These are phyloP conservation scores for Rhizopogon roseolus DNA, from an alignment of 768 basidiomycete genomes.

Conservation along the genomic window DNA sequence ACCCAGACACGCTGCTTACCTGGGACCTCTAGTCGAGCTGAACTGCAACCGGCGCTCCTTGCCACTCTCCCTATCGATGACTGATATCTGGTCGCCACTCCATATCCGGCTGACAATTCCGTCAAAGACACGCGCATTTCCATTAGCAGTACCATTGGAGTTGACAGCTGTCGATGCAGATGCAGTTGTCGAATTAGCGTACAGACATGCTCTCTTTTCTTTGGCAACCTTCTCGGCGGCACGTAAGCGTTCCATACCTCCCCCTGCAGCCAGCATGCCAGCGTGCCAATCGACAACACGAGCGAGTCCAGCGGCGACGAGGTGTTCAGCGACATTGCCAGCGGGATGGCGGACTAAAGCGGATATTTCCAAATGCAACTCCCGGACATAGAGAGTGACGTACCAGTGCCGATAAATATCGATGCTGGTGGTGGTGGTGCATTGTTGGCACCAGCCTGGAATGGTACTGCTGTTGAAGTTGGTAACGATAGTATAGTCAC, in stretches of 20 bases:
- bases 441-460: slow-evolving; percentile 53
- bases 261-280: slow-evolving; percentile 80
- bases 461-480: slow-evolving; percentile 72
- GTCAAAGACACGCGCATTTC: slow-evolving; percentile 58
- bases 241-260: slow-evolving; percentile 85
- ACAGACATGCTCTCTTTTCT: slow-evolving; percentile 66
- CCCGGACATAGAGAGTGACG: slow-evolving; percentile 15
- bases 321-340: slow-evolving; percentile 90
- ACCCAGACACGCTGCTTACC: slow-evolving; percentile 39
- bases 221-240: slow-evolving; percentile 79
- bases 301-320: slow-evolving; percentile 81
- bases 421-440: slow-evolving; percentile 63
- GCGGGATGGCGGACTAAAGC: slow-evolving; percentile 77
- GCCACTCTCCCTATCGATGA: slow-evolving; percentile 63
- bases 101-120: slow-evolving; percentile 83
- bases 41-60: slow-evolving; percentile 84
- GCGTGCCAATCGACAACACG: slow-evolving; percentile 98
- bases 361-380: not conserved
- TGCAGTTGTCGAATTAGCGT: slow-evolving; percentile 47
- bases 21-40: slow-evolving; percentile 83
- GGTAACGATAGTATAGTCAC: slow-evolving; percentile 80
- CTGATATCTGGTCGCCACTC: slow-evolving; percentile 88
- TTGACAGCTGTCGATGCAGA: slow-evolving; percentile 35
- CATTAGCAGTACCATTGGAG: slow-evolving; percentile 41
- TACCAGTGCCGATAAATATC: slow-evolving; percentile 86